phyloP scores from a whole-genome alignment of 2,329 filamentous ascomycete species.

The Fusarium gaditjirri region DNA sequence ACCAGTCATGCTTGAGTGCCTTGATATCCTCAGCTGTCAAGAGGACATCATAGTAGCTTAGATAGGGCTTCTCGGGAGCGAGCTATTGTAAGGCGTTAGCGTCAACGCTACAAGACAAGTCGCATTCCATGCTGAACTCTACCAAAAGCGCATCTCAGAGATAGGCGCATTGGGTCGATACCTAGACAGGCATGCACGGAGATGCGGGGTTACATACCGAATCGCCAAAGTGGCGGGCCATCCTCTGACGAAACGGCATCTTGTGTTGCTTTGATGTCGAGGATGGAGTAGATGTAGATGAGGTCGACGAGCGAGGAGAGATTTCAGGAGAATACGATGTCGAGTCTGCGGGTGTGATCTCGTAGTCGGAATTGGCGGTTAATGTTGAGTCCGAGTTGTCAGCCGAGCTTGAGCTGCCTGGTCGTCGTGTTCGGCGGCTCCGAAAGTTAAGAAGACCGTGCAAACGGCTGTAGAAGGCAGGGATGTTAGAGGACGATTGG shows the following conservation, averaged over 20 bases:
- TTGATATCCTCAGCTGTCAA: constrained; percentile 90
- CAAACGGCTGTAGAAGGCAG: constrained; percentile 32
- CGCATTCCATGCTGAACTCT: constrained; percentile 14
- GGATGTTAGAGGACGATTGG: constrained; percentile 29
- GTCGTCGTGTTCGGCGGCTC: constrained; percentile 38
- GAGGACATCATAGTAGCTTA: constrained; percentile 56
- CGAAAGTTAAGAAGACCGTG: constrained; percentile 39
- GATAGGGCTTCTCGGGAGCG: constrained; percentile 52
- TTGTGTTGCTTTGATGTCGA: constrained; percentile 37
- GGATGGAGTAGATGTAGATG: constrained; percentile 21
- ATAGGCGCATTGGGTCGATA: constrained; percentile 3
- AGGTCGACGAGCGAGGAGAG: constrained; percentile 20
- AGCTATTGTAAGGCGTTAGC: constrained; percentile 56
- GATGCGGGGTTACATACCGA: constrained; percentile 51
- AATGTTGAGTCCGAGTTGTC: constrained; percentile 33
- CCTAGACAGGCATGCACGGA: constrained; percentile 13
- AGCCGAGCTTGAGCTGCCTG: constrained; percentile 38
- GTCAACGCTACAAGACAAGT: neutral
- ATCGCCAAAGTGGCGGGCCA: constrained; percentile 61
- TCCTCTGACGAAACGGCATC: constrained; percentile 55
- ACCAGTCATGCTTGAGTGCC: constrained; percentile 90
- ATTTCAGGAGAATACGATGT: constrained; percentile 19
- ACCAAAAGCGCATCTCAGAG: constrained; percentile 21
- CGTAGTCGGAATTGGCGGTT: constrained; percentile 37
- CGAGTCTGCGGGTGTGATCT: constrained; percentile 27